These are phyloP conservation scores for Fusarium aywerte DNA, from an alignment of 2,329 filamentous ascomycete species.

Conservation along the genomic window DNA sequence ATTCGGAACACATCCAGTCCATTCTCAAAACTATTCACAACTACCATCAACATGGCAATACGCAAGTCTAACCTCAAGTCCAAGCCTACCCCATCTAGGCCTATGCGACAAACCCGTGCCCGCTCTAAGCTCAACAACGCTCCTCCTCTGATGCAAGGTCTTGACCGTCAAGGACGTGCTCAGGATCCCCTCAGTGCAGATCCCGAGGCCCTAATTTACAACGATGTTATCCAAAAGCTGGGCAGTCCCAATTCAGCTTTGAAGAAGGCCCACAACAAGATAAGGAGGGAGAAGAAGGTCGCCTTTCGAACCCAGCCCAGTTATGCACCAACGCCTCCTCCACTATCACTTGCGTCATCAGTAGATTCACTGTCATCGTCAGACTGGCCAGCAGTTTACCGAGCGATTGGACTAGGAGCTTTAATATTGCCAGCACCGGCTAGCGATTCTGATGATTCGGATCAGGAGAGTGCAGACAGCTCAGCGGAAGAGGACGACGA, in stretches of 20 bases:
- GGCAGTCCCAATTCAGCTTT: not conserved
- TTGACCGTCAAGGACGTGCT: slow-evolving; percentile 18
- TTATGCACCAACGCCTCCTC: not conserved
- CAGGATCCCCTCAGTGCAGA: slow-evolving; percentile 1
- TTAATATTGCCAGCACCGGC: too few species aligned
- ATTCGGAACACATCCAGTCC: not conserved
- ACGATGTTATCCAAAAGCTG: slow-evolving; percentile 24
- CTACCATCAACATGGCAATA: slow-evolving; percentile 14
- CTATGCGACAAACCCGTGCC: slow-evolving; percentile 38
- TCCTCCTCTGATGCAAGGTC: slow-evolving; percentile 41
- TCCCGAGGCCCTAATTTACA: slow-evolving; percentile 20
- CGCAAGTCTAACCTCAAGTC: not conserved
- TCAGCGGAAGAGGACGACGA: not conserved
- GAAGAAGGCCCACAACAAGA: not conserved
- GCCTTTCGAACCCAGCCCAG: not conserved
- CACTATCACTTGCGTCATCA: not conserved
- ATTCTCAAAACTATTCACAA: slow-evolving; percentile 5
- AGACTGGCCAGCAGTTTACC: too few species aligned
- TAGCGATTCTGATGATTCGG: too few species aligned
- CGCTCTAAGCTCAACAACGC: slow-evolving; percentile 38
- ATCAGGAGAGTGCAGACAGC: not conserved
- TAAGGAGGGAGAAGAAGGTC: slow-evolving; percentile 1
- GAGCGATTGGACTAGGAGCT: too few species aligned
- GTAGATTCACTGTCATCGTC: too few species aligned
- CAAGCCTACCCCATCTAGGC: not conserved